Base-by-base conservation (phyloP, 805 yeast genomes). In the Yueomyces sp. region DNA sequence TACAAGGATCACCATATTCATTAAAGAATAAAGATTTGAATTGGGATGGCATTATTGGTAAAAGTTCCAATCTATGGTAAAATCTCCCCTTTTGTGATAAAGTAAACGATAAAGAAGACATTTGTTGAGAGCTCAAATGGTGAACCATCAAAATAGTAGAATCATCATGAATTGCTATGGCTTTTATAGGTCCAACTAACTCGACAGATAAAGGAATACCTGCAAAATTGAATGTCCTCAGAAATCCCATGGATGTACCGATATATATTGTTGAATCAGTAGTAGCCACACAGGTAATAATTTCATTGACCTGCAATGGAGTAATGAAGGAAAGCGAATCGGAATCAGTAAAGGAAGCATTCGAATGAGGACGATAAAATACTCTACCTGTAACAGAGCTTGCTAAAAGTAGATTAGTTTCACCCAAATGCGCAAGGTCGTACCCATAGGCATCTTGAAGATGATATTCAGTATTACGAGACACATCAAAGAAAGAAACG, bases 1-100 rank as follows among this genome's bases (percentile, higher is more conserved):
- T 59, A 49, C 92, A 83, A 1, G 98, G 98, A 59, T 90, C 96
- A 26, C 95, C 95, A 53, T 75, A 80, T 39, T 80, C 79, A 38
- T 85, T 81, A 67, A 90, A 92, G 55, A 92, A 87, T n/a, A 85
- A 59, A 2, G 88, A 81, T 49, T 74, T 76, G 12, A 60, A 49
- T 11, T 3, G 39, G 38, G 28, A 52, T 52, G 3, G 8, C 5
- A 9, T 34, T 5, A 74, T 47, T 0, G 80, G 80, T 29, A 75
- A 49, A 4, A 72, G 55, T 36, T 64, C 60, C 51, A 71, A 75
- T 52, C 74, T 64, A 49, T 74, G 59, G 61, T 60, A 47, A 58
- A 68, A 62, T 39, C 61, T 57, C 6, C 61, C 52, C 0, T 51
- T 45, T 3, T 48, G 44, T 4, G 57, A 53, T 2, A 55, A 42